Base-by-base conservation (phyloP, 257 asterid species). In the Cynanchum wilfordii region DNA sequence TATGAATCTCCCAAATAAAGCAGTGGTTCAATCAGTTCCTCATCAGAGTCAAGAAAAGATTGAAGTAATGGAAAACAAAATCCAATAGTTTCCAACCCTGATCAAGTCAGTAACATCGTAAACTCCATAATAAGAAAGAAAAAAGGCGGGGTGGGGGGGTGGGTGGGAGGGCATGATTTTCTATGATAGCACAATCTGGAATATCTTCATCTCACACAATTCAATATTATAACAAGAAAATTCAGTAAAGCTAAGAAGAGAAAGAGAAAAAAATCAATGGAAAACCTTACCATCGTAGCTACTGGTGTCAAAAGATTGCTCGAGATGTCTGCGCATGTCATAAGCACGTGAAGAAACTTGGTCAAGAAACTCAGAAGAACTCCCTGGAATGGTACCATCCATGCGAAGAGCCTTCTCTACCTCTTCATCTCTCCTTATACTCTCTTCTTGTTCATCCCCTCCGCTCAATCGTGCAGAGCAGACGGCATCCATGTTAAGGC, bases 271-370 rank as follows among this genome's bases (percentile, higher is more conserved):
- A 47, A 44, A 33, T 49, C 27, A 2, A 42, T 29, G 50, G 50
- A 44, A 38, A 2, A 19, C 2, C 1, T 58, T 78, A 93, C 98
- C 98, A 69, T 91, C 98, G 47, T 93, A 93, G 87, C 97, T 91
- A 74, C 96, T 87, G 88, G 91, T 83, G 74, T 88, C 95, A 69
- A 91, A 85, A 45, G 86, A 84, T 88, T 91, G 98, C 42, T 91
- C 93, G 67, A 93, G 96, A 82, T 93, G 86, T 75, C 98, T 86
- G 2, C 98, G 96, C 92, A 93, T 91, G 72, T 81, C 89, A 67
- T 93, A 93, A 49, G 97, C 97, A 81, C 91, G 96, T 69, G 98
- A 93, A 9, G 97, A 91, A 60, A 93, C 97, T 12, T 82, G 98
- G 80, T 83, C 81, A 62, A 91, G 95, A n/a, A 93, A 91, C 75